Evolutionary conservation across 2,329 filamentous ascomycete genomes (phyloP).

Genomic region (Drechslera avenae): DNA sequence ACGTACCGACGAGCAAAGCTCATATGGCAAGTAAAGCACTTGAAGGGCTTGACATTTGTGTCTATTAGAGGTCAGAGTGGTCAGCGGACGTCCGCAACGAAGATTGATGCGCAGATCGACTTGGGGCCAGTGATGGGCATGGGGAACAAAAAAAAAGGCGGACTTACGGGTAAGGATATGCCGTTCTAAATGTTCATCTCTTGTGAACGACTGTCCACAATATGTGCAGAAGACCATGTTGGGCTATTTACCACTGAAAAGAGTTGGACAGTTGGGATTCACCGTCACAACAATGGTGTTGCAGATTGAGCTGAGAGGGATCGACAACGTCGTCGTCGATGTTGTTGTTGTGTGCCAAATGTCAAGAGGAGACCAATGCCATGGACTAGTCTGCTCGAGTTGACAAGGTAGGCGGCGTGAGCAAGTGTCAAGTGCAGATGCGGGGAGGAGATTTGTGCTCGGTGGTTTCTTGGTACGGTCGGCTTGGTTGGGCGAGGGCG

Average conservation of each 20-base stretch:
- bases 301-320: neutral
- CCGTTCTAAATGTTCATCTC: constrained; percentile 59
- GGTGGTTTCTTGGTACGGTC: neutral
- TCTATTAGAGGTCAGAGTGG: constrained; percentile 41
- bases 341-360: constrained; percentile 13
- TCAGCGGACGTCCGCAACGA: constrained; percentile 5
- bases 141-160: neutral
- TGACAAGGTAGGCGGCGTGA: constrained; percentile 5
- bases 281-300: neutral
- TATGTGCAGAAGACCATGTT: constrained; percentile 61
- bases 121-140: neutral
- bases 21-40: constrained; percentile 61
- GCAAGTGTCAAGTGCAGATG: neutral
- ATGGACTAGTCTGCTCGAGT: constrained; percentile 20
- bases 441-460: too few relatives aligned
- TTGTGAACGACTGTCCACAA: constrained; percentile 59
- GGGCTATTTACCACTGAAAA: constrained; percentile 6
- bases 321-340: constrained; percentile 9
- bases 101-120: neutral
- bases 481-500: constrained; percentile 11
- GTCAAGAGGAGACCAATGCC: constrained; percentile 17
- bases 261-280: neutral
- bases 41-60: constrained; percentile 62
- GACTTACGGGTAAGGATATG: constrained; percentile 59
- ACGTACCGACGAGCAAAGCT: constrained; percentile 59